Percentiles rank a stretch among this genome's conserved stretches.
phyloP scores from a whole-genome alignment of 2,329 filamentous ascomycete genomes.

The Venturiaceae sp. region DNA sequence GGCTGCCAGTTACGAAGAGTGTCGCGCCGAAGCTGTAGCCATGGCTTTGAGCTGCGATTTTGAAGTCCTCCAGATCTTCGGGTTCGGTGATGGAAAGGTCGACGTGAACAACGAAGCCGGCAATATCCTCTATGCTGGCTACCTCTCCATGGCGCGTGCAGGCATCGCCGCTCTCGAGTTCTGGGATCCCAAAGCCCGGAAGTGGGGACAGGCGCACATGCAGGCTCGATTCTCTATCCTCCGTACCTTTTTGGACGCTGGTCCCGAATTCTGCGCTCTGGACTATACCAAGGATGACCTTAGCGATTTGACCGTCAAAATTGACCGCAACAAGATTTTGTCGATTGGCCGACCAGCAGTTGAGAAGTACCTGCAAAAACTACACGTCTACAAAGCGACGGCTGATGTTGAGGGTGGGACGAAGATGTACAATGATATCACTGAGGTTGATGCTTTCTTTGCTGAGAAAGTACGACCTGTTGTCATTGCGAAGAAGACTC shows the following conservation, averaged over 20 bases:
- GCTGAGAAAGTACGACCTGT: slow-evolving; percentile 68
- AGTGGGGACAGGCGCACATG: slow-evolving; percentile 90
- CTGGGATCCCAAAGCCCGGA: slow-evolving; percentile 84
- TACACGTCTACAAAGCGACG: slow-evolving; percentile 88
- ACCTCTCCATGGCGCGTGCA: slow-evolving; percentile 90
- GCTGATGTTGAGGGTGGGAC: slow-evolving; percentile 73
- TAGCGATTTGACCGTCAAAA: slow-evolving; percentile 68
- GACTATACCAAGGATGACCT: slow-evolving; percentile 65
- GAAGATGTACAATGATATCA: slow-evolving; percentile 75
- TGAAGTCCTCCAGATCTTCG: slow-evolving; percentile 79
- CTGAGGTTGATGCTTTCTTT: slow-evolving; percentile 77
- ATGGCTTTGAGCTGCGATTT: slow-evolving; percentile 90
- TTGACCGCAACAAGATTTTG: slow-evolving; percentile 81
- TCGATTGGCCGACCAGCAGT: slow-evolving; percentile 75
- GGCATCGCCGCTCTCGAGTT: slow-evolving; percentile 82
- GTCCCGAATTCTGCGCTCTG: slow-evolving; percentile 78
- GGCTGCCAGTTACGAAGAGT: slow-evolving; percentile 87
- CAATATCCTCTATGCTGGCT: slow-evolving; percentile 78
- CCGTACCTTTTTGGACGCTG: slow-evolving; percentile 73
- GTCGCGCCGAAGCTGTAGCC: slow-evolving; percentile 85
- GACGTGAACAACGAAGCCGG: slow-evolving; percentile 71
- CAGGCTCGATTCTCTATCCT: slow-evolving; percentile 87
- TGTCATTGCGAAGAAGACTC: slow-evolving; percentile 68
- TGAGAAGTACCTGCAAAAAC: slow-evolving; percentile 76
- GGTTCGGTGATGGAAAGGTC: slow-evolving; percentile 67